A percentile compares a stretch with the other conserved stretches of the same genome.
Conservation (phyloP, 768 basidiomycete species). For the Coprinellus micaceus region DNA sequence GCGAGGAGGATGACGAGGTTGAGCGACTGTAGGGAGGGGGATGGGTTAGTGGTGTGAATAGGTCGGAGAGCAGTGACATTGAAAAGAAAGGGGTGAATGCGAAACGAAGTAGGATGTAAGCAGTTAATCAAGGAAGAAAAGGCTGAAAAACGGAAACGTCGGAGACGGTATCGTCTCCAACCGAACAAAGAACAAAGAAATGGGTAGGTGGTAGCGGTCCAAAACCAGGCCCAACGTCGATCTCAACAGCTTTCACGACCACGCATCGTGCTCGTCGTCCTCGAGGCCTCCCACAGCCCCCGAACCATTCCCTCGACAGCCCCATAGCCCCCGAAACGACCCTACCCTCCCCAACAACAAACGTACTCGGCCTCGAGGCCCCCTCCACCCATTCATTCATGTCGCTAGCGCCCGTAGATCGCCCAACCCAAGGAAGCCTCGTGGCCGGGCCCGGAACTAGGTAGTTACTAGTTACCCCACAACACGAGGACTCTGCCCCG, state of each 20-base stretch:
- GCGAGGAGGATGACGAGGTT: neutral
- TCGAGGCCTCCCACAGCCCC: neutral
- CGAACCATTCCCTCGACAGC: neutral
- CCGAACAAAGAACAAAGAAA: neutral
- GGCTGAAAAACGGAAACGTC: neutral
- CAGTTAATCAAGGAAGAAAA: neutral
- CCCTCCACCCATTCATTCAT: too few species aligned
- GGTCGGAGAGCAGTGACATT: neutral
- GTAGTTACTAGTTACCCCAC: too few species aligned
- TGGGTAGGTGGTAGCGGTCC: constrained; percentile 4
- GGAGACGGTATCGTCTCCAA: too few species aligned
- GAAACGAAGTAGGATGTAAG: neutral
- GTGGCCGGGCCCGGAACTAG: too few species aligned
- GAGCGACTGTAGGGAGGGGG: neutral
- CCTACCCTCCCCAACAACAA: too few species aligned
- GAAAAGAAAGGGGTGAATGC: neutral
- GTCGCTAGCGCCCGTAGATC: neutral
- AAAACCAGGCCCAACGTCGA: too few species aligned
- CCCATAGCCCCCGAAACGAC: neutral
- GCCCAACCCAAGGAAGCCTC: neutral
- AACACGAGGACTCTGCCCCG: neutral
- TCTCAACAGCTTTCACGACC: too few species aligned
- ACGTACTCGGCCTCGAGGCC: too few species aligned
- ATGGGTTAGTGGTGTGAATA: neutral
- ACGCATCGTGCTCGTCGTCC: too few species aligned